A percentile compares a stretch with the other conserved stretches of the same genome.
These are phyloP conservation scores for Zostera marina DNA, from an alignment of 116 monocot species.

Conservation along the genomic window DNA sequence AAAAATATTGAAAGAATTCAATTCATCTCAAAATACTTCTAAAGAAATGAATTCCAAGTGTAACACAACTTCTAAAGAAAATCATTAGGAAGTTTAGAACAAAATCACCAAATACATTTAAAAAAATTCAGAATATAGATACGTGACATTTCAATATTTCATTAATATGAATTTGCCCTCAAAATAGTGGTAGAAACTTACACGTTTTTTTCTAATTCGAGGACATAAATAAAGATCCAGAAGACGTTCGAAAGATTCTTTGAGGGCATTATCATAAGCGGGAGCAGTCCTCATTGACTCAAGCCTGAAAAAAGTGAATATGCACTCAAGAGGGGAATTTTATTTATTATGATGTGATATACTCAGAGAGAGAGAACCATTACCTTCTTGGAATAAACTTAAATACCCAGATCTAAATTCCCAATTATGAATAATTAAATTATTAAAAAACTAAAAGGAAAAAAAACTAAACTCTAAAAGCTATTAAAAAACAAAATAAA, in stretches of 20 bases:
- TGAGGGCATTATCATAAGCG: conserved; percentile 76
- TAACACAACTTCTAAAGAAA: not conserved
- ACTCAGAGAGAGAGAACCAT: not conserved
- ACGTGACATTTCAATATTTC: too few species aligned
- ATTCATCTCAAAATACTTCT: too few species aligned
- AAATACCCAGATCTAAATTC: too few species aligned
- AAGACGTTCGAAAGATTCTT: conserved; percentile 76
- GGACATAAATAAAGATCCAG: conserved; percentile 90
- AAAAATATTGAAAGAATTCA: not conserved
- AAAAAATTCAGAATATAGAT: too few species aligned
- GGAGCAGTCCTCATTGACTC: conserved; percentile 75
- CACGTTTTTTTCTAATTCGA: conserved; percentile 72
- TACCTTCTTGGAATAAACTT: conserved; percentile 90
- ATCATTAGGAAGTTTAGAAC: too few species aligned
- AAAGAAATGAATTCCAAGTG: not conserved
- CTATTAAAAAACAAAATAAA: too few species aligned
- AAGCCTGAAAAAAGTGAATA: conserved; percentile 25
- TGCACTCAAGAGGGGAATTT: not conserved
- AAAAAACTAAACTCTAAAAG: too few species aligned
- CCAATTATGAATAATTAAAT: too few species aligned
- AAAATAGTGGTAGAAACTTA: conserved; percentile 14
- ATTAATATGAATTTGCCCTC: too few species aligned
- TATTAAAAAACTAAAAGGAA: too few species aligned
- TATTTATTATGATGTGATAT: not conserved
- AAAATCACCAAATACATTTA: too few species aligned